Evolutionary conservation across 257 asterid genomes (phyloP).

Genomic region (Sherardia arvensis): DNA sequence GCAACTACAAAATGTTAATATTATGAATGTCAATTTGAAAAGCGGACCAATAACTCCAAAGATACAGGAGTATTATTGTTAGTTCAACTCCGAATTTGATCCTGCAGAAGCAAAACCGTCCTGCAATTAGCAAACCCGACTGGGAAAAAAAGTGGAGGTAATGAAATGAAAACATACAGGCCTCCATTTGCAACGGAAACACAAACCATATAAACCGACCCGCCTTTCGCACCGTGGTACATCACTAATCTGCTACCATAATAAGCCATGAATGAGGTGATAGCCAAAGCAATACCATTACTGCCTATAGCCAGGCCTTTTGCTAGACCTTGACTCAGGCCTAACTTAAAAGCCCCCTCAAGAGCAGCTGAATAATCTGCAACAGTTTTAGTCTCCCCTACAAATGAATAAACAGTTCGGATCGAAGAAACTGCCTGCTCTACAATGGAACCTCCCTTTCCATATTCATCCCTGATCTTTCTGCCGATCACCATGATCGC

Average conservation of each 20-base stretch:
- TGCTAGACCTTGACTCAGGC: not conserved
- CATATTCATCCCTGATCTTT: constrained; percentile 53
- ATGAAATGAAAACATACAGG: not conserved
- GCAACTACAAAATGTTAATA: too few relatives aligned
- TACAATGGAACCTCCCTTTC: constrained; percentile 49
- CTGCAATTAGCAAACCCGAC: too few relatives aligned
- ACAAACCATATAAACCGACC: not conserved
- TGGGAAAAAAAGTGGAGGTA: not conserved
- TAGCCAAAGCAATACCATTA: not conserved
- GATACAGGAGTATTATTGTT: too few relatives aligned
- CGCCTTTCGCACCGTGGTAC: not conserved
- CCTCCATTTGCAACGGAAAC: not conserved
- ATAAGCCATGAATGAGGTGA: not conserved
- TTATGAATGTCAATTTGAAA: too few relatives aligned
- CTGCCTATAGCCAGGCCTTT: not conserved
- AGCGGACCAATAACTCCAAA: too few relatives aligned
- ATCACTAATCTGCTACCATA: not conserved
- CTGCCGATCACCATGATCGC: constrained; percentile 53
- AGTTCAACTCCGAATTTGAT: too few relatives aligned
- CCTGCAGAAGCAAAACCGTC: too few relatives aligned
- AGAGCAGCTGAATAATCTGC: not conserved
- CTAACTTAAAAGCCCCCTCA: not conserved
- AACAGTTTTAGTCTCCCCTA: not conserved
- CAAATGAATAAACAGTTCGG: not conserved
- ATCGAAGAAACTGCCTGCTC: constrained; percentile 53